These are phyloP conservation scores for Pilasporangium apinafurcum DNA, from an alignment of 352 stramenopile genomes.

Conservation along the genomic window DNA sequence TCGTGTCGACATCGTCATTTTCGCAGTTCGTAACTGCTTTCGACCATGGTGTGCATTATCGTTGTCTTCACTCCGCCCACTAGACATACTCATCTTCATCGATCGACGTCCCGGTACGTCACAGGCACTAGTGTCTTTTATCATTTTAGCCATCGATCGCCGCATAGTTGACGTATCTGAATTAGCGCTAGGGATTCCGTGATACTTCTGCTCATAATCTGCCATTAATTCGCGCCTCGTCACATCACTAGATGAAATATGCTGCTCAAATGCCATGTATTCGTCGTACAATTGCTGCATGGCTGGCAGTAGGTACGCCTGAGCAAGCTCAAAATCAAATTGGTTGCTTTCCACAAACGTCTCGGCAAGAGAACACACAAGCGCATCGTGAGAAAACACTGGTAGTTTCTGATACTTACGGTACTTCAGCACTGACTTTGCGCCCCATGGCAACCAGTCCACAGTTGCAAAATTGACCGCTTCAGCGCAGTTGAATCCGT, in stretches of 20 bases:
- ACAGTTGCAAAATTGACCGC: slow-evolving; percentile 89
- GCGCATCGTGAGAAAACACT: slow-evolving; percentile 83
- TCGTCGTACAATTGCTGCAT: slow-evolving; percentile 56
- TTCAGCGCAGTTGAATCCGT: slow-evolving; percentile 93
- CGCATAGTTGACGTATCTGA: slow-evolving; percentile 7
- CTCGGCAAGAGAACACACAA: slow-evolving; percentile 72
- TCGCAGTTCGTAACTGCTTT: slow-evolving; percentile 9
- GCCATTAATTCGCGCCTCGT: slow-evolving; percentile 44
- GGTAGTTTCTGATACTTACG: slow-evolving; percentile 72
- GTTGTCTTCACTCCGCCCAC: no score
- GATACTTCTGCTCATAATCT: slow-evolving; percentile 30
- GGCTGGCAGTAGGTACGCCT: slow-evolving; percentile 51
- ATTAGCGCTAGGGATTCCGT: background rate
- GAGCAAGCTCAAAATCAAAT: slow-evolving; percentile 42
- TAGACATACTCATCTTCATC: slow-evolving; percentile 13
- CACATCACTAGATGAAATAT: slow-evolving; percentile 21
- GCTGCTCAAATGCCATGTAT: slow-evolving; percentile 40
- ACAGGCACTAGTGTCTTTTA: slow-evolving; percentile 8
- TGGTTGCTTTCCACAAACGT: slow-evolving; percentile 46
- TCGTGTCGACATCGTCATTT: slow-evolving; percentile 28
- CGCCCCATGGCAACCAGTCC: slow-evolving; percentile 84
- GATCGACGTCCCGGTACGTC: slow-evolving; percentile 15
- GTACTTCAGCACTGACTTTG: slow-evolving; percentile 69
- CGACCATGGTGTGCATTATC: no score
- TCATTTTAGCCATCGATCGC: slow-evolving; percentile 9